Evolutionary conservation across 352 stramenopile species (phyloP), one percentile per base, ranked within the genome.

Genomic region (Pythium rhizo-oryzae): DNA sequence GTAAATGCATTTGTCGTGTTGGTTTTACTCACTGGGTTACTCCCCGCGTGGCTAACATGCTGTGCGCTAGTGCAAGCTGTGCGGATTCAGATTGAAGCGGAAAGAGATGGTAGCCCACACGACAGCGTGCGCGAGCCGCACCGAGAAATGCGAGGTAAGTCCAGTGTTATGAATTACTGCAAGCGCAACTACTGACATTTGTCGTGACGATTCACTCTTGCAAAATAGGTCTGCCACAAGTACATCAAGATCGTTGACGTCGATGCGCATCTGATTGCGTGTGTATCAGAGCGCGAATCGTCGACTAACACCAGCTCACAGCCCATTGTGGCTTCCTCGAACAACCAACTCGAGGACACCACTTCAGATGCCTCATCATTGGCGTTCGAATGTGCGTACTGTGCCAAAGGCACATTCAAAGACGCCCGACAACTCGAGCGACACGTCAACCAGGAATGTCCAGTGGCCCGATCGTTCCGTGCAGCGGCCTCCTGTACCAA

Each of bases 101-200:
- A 77, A 81, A 39, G 79, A 86, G 9, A 67, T 79, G 15, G 16
- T 19, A 6, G 51, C 62, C 4, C 83, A 91, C 53, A 59, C 62
- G 11, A 23, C 21, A 4, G 72, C 74, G n/a, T 91, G 83, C 50
- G 75, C 74, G 9, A 89, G 71, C 58, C 81, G 83, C 44, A 91
- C 81, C 0, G 76, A 85, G 28, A 66, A 66, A 46, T 91, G 83
- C 50, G 79, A 89, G 51, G 82, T 89, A 69, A 24, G 46, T n/a
- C 12, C 25, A 9, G 12, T 15, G 19, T 46, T 28, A 24, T 44
- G 1, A 18, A 43, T 1, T 4, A 43, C 2, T 43, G 13, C 37
- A 12, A 12, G 8, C 6, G 28, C 28, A 33, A 33, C 9, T 43
- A 43, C 37, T 43, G 37, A 43, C 37, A 18, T 51, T 23, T 64